Evolutionary conservation across 1,139 yeast species (phyloP).

Genomic region (Tardiomyces blankii): DNA sequence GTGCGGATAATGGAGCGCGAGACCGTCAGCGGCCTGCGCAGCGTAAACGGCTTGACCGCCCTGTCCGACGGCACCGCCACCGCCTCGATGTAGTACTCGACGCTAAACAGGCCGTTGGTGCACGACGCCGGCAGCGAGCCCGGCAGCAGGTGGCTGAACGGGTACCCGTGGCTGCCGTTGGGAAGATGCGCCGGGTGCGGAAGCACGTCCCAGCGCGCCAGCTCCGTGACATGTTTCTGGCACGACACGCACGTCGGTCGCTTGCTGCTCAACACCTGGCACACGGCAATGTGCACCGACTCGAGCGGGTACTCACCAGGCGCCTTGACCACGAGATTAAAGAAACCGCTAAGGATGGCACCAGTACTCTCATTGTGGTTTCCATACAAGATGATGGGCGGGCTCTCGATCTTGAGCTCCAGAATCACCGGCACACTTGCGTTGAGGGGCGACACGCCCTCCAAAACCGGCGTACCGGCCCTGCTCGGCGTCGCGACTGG

Average conservation of each 20-base stretch:
- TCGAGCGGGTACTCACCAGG: slow-evolving; percentile 31
- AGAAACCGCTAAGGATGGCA: slow-evolving; percentile 69
- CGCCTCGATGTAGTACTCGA: slow-evolving; percentile 69
- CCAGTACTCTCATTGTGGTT: slow-evolving; percentile 72
- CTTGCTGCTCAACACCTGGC: slow-evolving; percentile 48
- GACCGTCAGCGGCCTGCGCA: slow-evolving; percentile 60
- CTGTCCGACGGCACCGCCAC: slow-evolving; percentile 31
- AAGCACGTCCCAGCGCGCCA: slow-evolving; percentile 87
- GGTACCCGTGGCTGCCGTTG: slow-evolving; percentile 70
- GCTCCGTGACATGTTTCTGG: slow-evolving; percentile 25
- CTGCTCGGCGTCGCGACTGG: background rate
- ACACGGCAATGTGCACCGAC: slow-evolving; percentile 50
- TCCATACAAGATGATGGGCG: slow-evolving; percentile 84
- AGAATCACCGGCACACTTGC: slow-evolving; percentile 28
- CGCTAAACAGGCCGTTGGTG: slow-evolving; percentile 39
- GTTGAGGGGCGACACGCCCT: background rate
- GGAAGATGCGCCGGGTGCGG: slow-evolving; percentile 42
- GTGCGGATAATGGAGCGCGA: slow-evolving; percentile 72
- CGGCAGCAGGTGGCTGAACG: slow-evolving; percentile 85
- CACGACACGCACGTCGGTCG: slow-evolving; percentile 8
- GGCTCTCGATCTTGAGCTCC: slow-evolving; percentile 66
- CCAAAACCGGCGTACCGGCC: background rate
- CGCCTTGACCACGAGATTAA: slow-evolving; percentile 24
- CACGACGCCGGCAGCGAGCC: slow-evolving; percentile 85
- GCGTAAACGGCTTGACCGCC: slow-evolving; percentile 23